Conservation (phyloP, 2,329 filamentous ascomycete species). For the Neofusicoccum parvum region DNA sequence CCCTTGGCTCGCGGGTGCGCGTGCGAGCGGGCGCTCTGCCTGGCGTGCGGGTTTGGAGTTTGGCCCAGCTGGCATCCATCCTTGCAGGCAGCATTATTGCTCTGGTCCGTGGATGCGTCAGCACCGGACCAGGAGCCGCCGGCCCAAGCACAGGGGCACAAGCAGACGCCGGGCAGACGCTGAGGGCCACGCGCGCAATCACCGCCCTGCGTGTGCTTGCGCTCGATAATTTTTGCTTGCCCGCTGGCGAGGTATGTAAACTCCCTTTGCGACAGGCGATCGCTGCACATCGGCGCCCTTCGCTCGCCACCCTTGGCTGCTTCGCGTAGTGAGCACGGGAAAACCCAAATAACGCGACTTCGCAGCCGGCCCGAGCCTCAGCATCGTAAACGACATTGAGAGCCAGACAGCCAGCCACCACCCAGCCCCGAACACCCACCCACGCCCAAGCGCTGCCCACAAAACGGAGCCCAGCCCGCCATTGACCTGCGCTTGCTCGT, state of each 20-base stretch:
- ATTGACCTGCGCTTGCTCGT: conserved; percentile 25
- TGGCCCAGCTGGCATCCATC: neutral
- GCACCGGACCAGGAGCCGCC: neutral
- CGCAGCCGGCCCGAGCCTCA: conserved; percentile 21
- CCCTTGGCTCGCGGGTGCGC: neutral
- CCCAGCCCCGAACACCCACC: conserved; percentile 7
- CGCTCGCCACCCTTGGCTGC: conserved; percentile 15
- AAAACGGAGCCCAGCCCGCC: neutral
- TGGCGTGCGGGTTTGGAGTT: neutral
- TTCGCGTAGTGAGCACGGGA: conserved; percentile 17
- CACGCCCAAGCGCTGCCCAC: neutral
- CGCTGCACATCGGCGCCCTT: conserved; percentile 9
- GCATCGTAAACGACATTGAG: conserved; percentile 19
- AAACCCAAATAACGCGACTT: conserved; percentile 22
- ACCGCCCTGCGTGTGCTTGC: neutral
- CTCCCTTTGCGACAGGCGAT: neutral
- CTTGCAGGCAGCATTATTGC: neutral
- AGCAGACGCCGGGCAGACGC: neutral
- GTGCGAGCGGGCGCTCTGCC: neutral
- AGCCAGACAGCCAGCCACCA: neutral
- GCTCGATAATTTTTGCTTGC: neutral
- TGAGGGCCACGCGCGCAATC: neutral
- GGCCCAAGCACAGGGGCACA: neutral
- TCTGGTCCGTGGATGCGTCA: neutral
- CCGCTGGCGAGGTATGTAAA: neutral